phyloP scores from a whole-genome alignment of 495 filamentous ascomycete genomes.

The Neurospora terricola region DNA sequence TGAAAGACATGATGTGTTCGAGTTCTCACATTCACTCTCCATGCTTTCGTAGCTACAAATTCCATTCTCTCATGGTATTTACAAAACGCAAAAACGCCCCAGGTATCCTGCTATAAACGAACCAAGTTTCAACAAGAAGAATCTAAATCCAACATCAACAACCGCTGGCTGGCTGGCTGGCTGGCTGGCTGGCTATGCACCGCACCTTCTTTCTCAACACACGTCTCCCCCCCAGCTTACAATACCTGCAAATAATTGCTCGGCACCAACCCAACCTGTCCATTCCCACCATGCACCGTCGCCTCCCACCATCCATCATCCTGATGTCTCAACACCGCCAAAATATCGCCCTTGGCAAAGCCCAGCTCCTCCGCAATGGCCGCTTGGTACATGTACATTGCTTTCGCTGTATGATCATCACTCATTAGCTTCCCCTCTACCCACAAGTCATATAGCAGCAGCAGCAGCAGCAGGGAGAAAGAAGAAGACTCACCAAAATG shows the following conservation, averaged over 20 bases:
- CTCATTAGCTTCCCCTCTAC: conserved; percentile 6
- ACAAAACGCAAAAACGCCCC: conserved; percentile 3
- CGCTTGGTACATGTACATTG: conserved; percentile 87
- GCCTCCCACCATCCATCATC: conserved; percentile 99
- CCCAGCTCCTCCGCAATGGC: conserved; percentile 92
- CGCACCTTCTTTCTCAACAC: not conserved
- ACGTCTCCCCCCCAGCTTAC: conserved; percentile 19
- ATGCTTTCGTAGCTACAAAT: not conserved
- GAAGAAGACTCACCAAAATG: conserved; percentile 68
- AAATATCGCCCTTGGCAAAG: conserved; percentile 84
- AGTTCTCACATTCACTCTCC: not conserved
- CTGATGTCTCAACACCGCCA: conserved; percentile 83
- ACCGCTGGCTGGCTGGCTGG: not conserved
- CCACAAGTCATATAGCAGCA: no score
- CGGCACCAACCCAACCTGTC: conserved; percentile 76
- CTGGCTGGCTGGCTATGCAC: not conserved
- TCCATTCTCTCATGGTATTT: conserved; percentile 2
- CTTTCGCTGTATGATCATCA: conserved; percentile 52
- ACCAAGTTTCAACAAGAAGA: not conserved
- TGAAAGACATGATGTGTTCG: not conserved
- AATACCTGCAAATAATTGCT: conserved; percentile 90
- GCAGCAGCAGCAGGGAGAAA: not conserved
- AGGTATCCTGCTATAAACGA: not conserved
- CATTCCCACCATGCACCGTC: conserved; percentile 67
- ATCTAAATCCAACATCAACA: not conserved